Percentiles rank a stretch among this genome's conserved stretches.
Conservation (phyloP, 108 stramenopile genomes). For the Cylindrotheca fusiformis region DNA sequence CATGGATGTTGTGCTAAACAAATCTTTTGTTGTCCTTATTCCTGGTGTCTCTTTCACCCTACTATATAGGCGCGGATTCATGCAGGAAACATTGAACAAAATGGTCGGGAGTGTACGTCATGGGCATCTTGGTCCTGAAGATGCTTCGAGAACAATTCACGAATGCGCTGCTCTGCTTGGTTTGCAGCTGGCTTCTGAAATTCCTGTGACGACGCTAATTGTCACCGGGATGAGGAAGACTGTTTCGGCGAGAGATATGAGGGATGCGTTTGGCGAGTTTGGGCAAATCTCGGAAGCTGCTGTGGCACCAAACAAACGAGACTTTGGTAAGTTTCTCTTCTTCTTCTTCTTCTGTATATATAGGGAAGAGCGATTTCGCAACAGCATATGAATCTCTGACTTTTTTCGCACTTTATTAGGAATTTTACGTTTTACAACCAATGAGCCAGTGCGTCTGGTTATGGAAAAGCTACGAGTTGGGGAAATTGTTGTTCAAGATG, state of each 20-base stretch:
- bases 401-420: slow-evolving; percentile 25
- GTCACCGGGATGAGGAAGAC: slow-evolving; percentile 80
- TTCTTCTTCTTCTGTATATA: too few species aligned
- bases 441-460: slow-evolving; percentile 60
- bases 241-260: slow-evolving; percentile 47
- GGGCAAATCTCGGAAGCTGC: slow-evolving; percentile 73
- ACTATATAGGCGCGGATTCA: slow-evolving; percentile 66
- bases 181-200: slow-evolving; percentile 56
- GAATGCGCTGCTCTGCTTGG: slow-evolving; percentile 80
- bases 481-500: slow-evolving; percentile 86
- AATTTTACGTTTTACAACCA: slow-evolving; percentile 59
- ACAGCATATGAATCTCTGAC: background rate
- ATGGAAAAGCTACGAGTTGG: slow-evolving; percentile 49
- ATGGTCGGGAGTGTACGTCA: slow-evolving; percentile 63
- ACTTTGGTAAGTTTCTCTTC: slow-evolving; percentile 70
- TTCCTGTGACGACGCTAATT: slow-evolving; percentile 66
- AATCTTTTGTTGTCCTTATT: background rate
- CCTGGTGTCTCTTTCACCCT: background rate
- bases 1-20: too few species aligned
- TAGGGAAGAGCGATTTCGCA: too few species aligned
- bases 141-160: slow-evolving; percentile 74
- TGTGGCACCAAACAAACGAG: slow-evolving; percentile 62
- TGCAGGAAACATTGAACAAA: slow-evolving; percentile 71
- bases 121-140: slow-evolving; percentile 50
- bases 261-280: slow-evolving; percentile 58